Percentiles rank a stretch among this genome's conserved stretches.
These are phyloP conservation scores for Colletotrichum chrysophilum DNA, from an alignment of 2,329 filamentous ascomycete genomes.

Conservation along the genomic window DNA sequence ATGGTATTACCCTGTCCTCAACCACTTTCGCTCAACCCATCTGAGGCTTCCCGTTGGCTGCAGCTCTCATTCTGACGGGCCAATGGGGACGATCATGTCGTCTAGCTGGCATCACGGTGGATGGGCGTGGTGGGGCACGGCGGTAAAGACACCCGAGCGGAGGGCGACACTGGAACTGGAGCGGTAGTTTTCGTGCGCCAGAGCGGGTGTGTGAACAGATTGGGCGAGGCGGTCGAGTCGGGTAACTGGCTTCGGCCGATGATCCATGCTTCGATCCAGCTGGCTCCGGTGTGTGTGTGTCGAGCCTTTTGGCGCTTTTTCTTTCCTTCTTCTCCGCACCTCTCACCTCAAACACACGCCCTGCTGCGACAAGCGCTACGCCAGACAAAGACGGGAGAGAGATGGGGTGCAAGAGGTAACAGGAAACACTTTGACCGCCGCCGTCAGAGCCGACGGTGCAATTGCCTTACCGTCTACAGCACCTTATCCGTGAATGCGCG, in stretches of 20 bases:
- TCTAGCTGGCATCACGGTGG: constrained; percentile 7
- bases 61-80: not conserved
- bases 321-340: not conserved
- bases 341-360: constrained; percentile 2
- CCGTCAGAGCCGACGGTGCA: constrained; percentile 15
- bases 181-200: not conserved
- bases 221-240: constrained; percentile 5
- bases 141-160: constrained; percentile 20
- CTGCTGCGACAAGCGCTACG: constrained; percentile 20
- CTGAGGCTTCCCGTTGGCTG: constrained; percentile 12
- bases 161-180: constrained; percentile 9
- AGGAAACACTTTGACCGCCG: not conserved
- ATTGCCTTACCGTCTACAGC: not conserved
- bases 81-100: constrained; percentile 10
- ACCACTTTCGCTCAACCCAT: not conserved
- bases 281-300: not conserved
- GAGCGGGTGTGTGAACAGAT: not conserved
- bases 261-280: not conserved
- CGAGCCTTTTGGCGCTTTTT: not conserved
- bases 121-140: constrained; percentile 7
- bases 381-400: not conserved
- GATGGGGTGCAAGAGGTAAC: not conserved
- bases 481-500: not conserved
- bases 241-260: not conserved
- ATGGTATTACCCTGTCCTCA: constrained; percentile 1